Conservation (phyloP, 2,329 filamentous ascomycete species). For the Trichoderma endophyticum region DNA sequence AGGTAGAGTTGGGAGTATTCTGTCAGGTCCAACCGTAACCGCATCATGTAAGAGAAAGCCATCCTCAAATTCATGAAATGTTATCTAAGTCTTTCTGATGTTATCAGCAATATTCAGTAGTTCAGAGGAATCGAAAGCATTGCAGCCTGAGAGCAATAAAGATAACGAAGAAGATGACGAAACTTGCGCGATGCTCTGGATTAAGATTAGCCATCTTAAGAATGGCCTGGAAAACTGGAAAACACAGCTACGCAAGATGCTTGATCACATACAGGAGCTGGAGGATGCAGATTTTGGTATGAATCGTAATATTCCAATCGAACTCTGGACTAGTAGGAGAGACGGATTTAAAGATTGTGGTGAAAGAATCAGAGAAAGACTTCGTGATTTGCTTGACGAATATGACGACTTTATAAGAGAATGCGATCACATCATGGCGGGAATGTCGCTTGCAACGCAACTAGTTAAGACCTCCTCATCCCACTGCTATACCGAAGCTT, state of each 20-base stretch:
- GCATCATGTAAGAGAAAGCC: too few relatives aligned
- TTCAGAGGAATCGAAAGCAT: too few relatives aligned
- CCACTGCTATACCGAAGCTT: not conserved
- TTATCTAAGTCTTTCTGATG: too few relatives aligned
- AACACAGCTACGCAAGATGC: slow-evolving; percentile 24
- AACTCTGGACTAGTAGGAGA: not conserved
- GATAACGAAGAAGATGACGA: not conserved
- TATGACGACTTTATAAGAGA: slow-evolving; percentile 22
- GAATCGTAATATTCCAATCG: not conserved
- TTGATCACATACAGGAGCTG: slow-evolving; percentile 21
- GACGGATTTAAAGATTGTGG: not conserved
- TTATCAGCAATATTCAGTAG: too few relatives aligned
- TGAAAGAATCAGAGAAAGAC: slow-evolving; percentile 10
- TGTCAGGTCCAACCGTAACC: too few relatives aligned
- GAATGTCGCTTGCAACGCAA: slow-evolving; percentile 22
- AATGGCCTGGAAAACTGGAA: slow-evolving; percentile 23
- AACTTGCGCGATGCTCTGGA: slow-evolving; percentile 21
- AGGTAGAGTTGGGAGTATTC: not conserved
- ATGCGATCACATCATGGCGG: slow-evolving; percentile 20
- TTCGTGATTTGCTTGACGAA: slow-evolving; percentile 21
- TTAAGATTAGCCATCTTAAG: slow-evolving; percentile 22
- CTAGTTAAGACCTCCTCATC: slow-evolving; percentile 7
- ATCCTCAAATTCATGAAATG: too few relatives aligned
- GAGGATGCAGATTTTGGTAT: slow-evolving; percentile 6
- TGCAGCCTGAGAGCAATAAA: not conserved